These are phyloP conservation scores for Termitomyces sp. DNA, from an alignment of 768 basidiomycete species.

Conservation along the genomic window DNA sequence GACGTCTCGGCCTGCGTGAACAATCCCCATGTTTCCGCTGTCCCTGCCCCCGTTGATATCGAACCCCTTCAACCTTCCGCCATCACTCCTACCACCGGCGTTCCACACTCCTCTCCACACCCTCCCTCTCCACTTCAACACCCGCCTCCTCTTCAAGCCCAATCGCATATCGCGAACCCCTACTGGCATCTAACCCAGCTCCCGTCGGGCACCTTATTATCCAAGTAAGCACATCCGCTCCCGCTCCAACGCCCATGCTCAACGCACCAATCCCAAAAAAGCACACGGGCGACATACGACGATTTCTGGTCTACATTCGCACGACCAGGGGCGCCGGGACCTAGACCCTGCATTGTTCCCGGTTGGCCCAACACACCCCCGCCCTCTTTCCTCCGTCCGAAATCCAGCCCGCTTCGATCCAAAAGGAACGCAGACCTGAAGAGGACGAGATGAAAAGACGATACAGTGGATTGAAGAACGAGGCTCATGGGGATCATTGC, in stretches of 20 bases:
- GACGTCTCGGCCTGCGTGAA: not conserved
- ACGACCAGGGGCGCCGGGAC: not conserved
- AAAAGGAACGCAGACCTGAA: not conserved
- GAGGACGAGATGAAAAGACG: not conserved
- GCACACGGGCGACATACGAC: not conserved
- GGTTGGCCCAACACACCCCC: not conserved
- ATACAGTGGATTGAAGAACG: too few relatives aligned
- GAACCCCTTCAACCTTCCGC: not conserved
- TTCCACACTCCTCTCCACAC: too few relatives aligned
- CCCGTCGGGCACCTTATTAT: not conserved
- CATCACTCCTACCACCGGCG: not conserved
- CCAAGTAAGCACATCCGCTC: not conserved
- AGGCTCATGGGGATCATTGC: too few relatives aligned
- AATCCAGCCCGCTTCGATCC: not conserved
- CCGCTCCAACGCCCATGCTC: not conserved
- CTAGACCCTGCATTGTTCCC: not conserved
- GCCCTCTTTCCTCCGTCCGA: not conserved
- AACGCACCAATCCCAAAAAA: too few relatives aligned
- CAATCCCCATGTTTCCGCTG: not conserved
- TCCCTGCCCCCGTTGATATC: not conserved
- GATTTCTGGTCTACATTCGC: slow-evolving; percentile 1
- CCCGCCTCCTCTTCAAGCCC: not conserved
- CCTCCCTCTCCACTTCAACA: not conserved
- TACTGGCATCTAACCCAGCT: not conserved
- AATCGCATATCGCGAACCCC: not conserved